These are phyloP conservation scores for Cryphonectria japonica DNA, from an alignment of 2,329 filamentous ascomycete genomes.

Conservation along the genomic window DNA sequence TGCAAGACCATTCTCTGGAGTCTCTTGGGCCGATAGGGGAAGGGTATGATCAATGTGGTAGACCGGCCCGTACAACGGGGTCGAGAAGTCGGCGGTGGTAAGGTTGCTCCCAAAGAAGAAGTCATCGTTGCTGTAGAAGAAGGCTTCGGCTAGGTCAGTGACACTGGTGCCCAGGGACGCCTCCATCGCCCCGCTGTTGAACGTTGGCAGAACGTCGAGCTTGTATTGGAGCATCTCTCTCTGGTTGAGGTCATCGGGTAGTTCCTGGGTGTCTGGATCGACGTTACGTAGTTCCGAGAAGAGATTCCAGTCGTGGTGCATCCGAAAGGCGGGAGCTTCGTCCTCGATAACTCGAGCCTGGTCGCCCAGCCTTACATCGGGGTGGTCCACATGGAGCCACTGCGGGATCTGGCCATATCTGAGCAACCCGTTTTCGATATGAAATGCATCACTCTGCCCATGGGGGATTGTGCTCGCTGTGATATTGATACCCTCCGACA, in stretches of 20 bases:
- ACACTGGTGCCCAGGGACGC: conserved; percentile 7
- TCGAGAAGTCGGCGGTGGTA: conserved; percentile 11
- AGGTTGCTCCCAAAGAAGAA: conserved; percentile 8
- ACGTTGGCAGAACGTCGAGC: conserved; percentile 8
- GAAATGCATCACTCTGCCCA: conserved; percentile 11
- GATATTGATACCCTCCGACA: background rate
- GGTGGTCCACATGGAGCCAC: conserved; percentile 4
- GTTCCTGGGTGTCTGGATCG: conserved; percentile 2
- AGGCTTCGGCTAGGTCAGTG: conserved; percentile 13
- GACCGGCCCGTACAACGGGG: conserved; percentile 9
- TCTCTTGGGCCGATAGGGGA: background rate
- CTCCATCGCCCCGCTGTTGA: conserved; percentile 16
- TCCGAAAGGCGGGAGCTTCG: conserved; percentile 6
- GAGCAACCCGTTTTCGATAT: conserved; percentile 8
- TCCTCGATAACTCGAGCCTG: conserved; percentile 6
- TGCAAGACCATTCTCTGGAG: background rate
- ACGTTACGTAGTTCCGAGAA: conserved; percentile 4
- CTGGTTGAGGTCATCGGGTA: background rate
- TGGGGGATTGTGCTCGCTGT: background rate
- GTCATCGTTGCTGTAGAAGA: conserved; percentile 16
- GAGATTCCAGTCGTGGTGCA: conserved; percentile 15
- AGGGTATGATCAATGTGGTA: conserved; percentile 14
- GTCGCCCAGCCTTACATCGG: conserved; percentile 10
- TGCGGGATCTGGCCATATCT: conserved; percentile 9
- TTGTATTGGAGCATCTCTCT: background rate